Evolutionary conservation across 805 yeast species (phyloP), one percentile per base, ranked within the genome.

Genomic region (Wickerhamiella occidentalis): DNA sequence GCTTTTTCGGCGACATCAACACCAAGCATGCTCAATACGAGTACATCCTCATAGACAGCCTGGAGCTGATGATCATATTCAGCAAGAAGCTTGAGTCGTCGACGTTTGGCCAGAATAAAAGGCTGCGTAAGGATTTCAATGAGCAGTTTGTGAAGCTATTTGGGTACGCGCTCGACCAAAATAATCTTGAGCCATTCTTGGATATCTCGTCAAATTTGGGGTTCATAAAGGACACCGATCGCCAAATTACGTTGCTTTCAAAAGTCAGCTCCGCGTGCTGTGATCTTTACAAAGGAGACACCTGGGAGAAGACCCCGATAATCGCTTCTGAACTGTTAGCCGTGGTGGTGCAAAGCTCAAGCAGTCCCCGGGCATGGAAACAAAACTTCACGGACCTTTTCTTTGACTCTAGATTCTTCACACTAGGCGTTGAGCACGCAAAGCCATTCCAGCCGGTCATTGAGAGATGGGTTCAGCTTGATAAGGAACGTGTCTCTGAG

Each of bases 101-200:
- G 2, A 78, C 78, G 53, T 73, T 76, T 59, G 83, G 85, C 2
- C 80, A 78, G 21, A 79, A 75, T 50, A 77, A 70, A 55, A 76
- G 77, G 53, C 67, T 75, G 18, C 69, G 73, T 45, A 80, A 76
- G 59, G 94, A 82, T 23, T 58, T 78, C 17, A 61, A 71, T 3
- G 84, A 78, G 28, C 47, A 64, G 1, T 74, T 73, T 53, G 22
- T 65, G 42, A 64, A 63, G 49, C 54, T 67, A 6, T 49, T 69
- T 11, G 54, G 18, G 45, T 68, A 56, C 54, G 61, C 59, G 28
- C 60, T 48, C 28, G 37, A 42, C 3, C 15, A 3, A 6, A 37
- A 18, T 6, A 33, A 35, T 12, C 55, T 42, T 23, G 55, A 18
- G 51, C 61, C 15, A 51, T 61, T 35, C 68, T 56, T 66, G 3